A percentile compares a stretch with the other conserved stretches of the same genome.
phyloP scores from a whole-genome alignment of 257 asterid species.

The Solanum paucissectum region DNA sequence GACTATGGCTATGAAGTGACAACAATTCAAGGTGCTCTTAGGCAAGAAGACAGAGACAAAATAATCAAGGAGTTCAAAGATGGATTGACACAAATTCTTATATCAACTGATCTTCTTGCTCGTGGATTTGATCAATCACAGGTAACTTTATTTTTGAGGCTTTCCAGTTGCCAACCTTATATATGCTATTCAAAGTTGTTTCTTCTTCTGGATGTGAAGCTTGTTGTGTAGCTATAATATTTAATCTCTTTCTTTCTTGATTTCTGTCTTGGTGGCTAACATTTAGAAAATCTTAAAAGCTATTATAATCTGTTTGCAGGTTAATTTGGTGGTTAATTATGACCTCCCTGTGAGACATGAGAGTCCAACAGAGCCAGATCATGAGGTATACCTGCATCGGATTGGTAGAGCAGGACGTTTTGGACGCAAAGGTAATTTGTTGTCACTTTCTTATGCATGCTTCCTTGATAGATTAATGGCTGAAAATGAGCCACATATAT shows the following conservation, averaged over 20 bases:
- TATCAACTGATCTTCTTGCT: conserved; percentile 88
- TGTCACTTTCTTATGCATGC: background rate
- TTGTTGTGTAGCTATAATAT: background rate
- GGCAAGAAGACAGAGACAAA: conserved; percentile 56
- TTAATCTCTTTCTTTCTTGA: background rate
- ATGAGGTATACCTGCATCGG: conserved; percentile 86
- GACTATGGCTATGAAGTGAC: conserved; percentile 75
- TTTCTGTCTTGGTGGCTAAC: background rate
- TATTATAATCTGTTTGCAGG: conserved; percentile 29
- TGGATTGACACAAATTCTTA: conserved; percentile 84
- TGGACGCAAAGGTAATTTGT: conserved; percentile 77
- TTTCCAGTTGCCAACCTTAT: background rate
- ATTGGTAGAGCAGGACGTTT: conserved; percentile 99
- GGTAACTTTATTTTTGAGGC: conserved; percentile 22
- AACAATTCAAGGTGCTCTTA: conserved; percentile 79
- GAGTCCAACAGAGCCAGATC: conserved; percentile 56
- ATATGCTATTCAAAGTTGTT: background rate
- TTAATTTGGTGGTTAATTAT: conserved; percentile 83
- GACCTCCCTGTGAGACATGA: conserved; percentile 56
- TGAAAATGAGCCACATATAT: background rate
- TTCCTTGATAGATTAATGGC: background rate
- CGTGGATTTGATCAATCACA: conserved; percentile 92
- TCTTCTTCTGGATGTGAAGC: background rate
- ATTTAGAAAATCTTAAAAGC: background rate
- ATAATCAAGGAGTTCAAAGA: conserved; percentile 79